These are phyloP conservation scores for Oryza meridionalis DNA, from an alignment of 176 grass and related monocot genomes.

Conservation along the genomic window DNA sequence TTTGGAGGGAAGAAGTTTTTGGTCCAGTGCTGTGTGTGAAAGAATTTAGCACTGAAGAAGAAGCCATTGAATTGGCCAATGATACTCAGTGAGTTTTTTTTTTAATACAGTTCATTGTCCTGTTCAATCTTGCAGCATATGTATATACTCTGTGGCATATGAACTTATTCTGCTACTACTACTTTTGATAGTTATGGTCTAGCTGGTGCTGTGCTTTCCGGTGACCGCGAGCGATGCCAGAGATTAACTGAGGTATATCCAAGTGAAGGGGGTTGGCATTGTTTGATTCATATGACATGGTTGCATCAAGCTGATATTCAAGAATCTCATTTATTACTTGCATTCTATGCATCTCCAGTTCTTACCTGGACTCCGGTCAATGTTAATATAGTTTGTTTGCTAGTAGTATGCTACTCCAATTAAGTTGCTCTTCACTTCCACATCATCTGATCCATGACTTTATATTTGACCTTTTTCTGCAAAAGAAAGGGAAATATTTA, in stretches of 20 bases:
- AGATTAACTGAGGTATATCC: conserved; percentile 86
- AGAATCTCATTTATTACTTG: background rate
- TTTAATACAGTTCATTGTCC: background rate
- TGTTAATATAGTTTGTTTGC: conserved; percentile 20
- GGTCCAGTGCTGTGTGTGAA: conserved; percentile 92
- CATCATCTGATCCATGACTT: too few relatives aligned
- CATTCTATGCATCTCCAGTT: conserved; percentile 1
- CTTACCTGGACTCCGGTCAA: background rate
- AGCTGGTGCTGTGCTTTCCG: conserved; percentile 84
- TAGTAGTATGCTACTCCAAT: background rate
- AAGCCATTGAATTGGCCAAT: conserved; percentile 93
- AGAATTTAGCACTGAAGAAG: conserved; percentile 84
- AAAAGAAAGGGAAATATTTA: background rate
- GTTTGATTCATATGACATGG: background rate
- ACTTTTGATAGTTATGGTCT: conserved; percentile 71
- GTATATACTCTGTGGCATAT: background rate
- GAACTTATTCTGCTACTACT: background rate
- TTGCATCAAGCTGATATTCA: background rate
- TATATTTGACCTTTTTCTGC: background rate
- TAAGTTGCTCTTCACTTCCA: background rate
- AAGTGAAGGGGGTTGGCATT: background rate
- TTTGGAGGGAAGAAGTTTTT: conserved; percentile 98
- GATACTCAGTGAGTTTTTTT: conserved; percentile 75
- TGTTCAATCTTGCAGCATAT: background rate
- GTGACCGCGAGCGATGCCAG: conserved; percentile 72